Evolutionary conservation across 768 basidiomycete genomes (phyloP).

Genomic region (Leccinellum luteum): DNA sequence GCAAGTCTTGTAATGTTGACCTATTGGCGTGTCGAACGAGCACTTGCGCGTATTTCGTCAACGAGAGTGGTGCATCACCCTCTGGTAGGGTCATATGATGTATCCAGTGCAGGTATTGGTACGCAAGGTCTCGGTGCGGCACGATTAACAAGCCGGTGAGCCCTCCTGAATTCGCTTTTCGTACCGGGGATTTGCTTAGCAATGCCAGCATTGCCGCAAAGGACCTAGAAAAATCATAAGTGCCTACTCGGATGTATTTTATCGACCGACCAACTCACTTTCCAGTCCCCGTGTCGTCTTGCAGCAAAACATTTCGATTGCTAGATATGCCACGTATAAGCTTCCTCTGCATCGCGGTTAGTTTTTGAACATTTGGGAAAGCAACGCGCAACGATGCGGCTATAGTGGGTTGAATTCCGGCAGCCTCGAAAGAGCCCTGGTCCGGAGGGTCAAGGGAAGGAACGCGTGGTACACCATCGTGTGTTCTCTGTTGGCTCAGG

Average conservation of each 20-base stretch:
- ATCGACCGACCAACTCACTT: conserved; percentile 49
- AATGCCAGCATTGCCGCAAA: conserved; percentile 68
- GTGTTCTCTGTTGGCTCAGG: conserved; percentile 25
- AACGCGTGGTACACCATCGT: not conserved
- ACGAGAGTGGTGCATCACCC: conserved; percentile 31
- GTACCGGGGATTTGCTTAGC: conserved; percentile 46
- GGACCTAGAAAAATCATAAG: conserved; percentile 44
- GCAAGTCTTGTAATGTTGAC: conserved; percentile 14
- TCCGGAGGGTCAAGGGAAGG: not conserved
- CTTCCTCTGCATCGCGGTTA: conserved; percentile 56
- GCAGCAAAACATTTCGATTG: conserved; percentile 60
- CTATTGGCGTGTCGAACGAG: conserved; percentile 52
- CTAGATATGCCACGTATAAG: conserved; percentile 61
- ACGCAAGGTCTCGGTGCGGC: conserved; percentile 71
- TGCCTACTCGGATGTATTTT: not conserved
- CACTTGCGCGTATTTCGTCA: conserved; percentile 53
- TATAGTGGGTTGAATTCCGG: conserved; percentile 52
- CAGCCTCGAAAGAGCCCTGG: conserved; percentile 41
- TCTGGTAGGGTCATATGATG: conserved; percentile 42
- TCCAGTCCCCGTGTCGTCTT: conserved; percentile 73
- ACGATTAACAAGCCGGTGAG: conserved; percentile 63
- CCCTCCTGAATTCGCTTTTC: conserved; percentile 17
- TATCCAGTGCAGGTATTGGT: conserved; percentile 67
- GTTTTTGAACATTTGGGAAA: conserved; percentile 57
- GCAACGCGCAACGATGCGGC: conserved; percentile 50